Evolutionary conservation across 2,329 filamentous ascomycete species (phyloP).

Genomic region (Apiospora hydei): DNA sequence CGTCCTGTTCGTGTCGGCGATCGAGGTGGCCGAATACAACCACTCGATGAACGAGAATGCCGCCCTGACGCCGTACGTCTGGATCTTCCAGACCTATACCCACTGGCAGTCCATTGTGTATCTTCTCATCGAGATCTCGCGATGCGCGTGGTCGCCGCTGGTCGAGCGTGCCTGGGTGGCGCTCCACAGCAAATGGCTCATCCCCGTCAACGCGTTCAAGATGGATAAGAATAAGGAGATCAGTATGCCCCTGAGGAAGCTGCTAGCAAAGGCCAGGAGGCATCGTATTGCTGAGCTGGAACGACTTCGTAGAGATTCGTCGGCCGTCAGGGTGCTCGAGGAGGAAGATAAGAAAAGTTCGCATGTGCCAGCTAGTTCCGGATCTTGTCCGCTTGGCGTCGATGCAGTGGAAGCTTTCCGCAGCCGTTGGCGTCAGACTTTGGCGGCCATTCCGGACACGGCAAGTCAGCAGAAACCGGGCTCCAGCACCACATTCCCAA

Average conservation of each 20-base stretch:
- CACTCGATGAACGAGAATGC: constrained; percentile 69
- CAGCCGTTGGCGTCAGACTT: constrained; percentile 43
- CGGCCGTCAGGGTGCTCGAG: constrained; percentile 39
- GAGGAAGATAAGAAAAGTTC: constrained; percentile 37
- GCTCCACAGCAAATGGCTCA: constrained; percentile 39
- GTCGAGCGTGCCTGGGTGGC: constrained; percentile 40
- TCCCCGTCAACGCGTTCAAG: constrained; percentile 33
- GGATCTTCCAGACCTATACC: constrained; percentile 59
- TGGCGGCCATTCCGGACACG: constrained; percentile 27
- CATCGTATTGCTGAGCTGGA: constrained; percentile 47
- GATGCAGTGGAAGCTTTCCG: constrained; percentile 38
- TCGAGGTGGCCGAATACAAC: constrained; percentile 78
- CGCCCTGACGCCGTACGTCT: constrained; percentile 53
- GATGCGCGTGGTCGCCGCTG: constrained; percentile 38
- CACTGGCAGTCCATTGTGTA: constrained; percentile 61
- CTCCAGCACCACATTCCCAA: background rate
- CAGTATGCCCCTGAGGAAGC: constrained; percentile 50
- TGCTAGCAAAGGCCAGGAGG: constrained; percentile 47
- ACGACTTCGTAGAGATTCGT: constrained; percentile 40
- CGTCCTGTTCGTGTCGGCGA: constrained; percentile 73
- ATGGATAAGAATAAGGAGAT: constrained; percentile 42
- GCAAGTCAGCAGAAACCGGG: background rate
- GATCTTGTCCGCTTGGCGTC: constrained; percentile 35
- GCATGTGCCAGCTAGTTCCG: constrained; percentile 39
- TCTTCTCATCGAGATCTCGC: constrained; percentile 52